Conservation (phyloP, 495 filamentous ascomycete species). For the Thozetella sp. region DNA sequence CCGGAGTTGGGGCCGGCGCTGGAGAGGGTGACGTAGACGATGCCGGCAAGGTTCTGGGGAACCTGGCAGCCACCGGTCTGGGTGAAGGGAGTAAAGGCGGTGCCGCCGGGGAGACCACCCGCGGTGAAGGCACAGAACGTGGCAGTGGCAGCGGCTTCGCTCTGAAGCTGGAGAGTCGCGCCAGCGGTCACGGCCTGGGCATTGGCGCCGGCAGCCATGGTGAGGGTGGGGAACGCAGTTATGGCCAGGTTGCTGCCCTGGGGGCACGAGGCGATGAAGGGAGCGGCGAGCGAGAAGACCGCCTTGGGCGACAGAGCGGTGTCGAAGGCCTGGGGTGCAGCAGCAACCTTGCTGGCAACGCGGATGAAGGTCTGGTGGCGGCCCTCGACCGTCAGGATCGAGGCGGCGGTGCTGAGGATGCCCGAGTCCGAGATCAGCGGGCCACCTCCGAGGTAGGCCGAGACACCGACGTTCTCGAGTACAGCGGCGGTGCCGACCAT, state of each 20-base stretch:
- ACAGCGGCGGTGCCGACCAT: slow-evolving; percentile 63
- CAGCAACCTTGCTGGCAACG: slow-evolving; percentile 38
- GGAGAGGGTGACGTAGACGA: slow-evolving; percentile 56
- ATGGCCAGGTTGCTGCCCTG: slow-evolving; percentile 57
- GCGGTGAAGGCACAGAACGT: slow-evolving; percentile 60
- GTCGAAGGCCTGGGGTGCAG: slow-evolving; percentile 63
- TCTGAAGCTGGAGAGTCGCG: slow-evolving; percentile 38
- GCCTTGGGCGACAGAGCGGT: slow-evolving; percentile 56
- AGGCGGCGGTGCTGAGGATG: slow-evolving; percentile 58
- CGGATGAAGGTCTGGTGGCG: slow-evolving; percentile 65
- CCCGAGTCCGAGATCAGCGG: slow-evolving; percentile 52
- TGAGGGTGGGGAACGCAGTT: slow-evolving; percentile 56
- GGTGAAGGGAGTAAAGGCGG: slow-evolving; percentile 50
- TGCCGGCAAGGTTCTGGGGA: slow-evolving; percentile 50
- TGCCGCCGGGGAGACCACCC: slow-evolving; percentile 50
- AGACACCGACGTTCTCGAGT: slow-evolving; percentile 64
- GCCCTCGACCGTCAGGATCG: slow-evolving; percentile 62
- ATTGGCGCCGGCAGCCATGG: slow-evolving; percentile 44
- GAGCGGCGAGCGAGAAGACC: slow-evolving; percentile 65
- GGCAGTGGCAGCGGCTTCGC: slow-evolving; percentile 39
- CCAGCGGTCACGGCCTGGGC: slow-evolving; percentile 45
- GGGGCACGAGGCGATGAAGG: slow-evolving; percentile 64
- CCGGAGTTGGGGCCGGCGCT: slow-evolving; percentile 40
- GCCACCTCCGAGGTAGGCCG: slow-evolving; percentile 64
- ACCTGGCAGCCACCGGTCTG: slow-evolving; percentile 48